Percentiles rank a stretch among this genome's conserved stretches.
Conservation (phyloP, 2,329 filamentous ascomycete genomes). For the Nemania abortiva region DNA sequence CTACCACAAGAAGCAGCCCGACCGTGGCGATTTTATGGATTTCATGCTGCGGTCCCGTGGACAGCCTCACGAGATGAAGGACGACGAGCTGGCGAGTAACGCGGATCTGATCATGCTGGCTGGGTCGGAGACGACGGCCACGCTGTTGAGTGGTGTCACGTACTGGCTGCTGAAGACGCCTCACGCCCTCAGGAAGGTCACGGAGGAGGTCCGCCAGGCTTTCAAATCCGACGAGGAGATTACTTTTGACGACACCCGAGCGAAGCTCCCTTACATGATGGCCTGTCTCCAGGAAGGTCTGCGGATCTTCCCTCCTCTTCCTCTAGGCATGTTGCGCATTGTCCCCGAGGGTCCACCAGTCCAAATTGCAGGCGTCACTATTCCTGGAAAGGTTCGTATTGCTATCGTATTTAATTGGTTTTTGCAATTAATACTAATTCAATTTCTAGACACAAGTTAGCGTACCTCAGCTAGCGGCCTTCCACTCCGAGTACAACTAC, state of each 20-base stretch:
- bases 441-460: constrained; percentile 41
- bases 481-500: constrained; percentile 44
- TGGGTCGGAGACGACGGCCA: constrained; percentile 51
- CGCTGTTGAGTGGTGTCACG: constrained; percentile 45
- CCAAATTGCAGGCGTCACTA: constrained; percentile 42
- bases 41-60: constrained; percentile 50
- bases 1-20: constrained; percentile 44
- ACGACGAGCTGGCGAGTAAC: constrained; percentile 52
- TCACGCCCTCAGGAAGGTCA: constrained; percentile 43
- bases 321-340: constrained; percentile 39
- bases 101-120: constrained; percentile 50
- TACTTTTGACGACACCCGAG: constrained; percentile 53
- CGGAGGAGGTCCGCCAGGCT: constrained; percentile 58
- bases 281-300: constrained; percentile 46
- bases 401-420: not conserved
- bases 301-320: constrained; percentile 47
- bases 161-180: constrained; percentile 52
- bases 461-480: constrained; percentile 46
- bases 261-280: constrained; percentile 44
- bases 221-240: constrained; percentile 61
- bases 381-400: constrained; percentile 45
- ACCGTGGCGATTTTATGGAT: constrained; percentile 51
- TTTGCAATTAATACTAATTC: constrained; percentile 23
- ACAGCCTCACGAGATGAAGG: constrained; percentile 46
- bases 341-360: constrained; percentile 42